These are phyloP conservation scores for Aspergillus ochraceus DNA, from an alignment of 2,329 filamentous ascomycete species.

Conservation along the genomic window DNA sequence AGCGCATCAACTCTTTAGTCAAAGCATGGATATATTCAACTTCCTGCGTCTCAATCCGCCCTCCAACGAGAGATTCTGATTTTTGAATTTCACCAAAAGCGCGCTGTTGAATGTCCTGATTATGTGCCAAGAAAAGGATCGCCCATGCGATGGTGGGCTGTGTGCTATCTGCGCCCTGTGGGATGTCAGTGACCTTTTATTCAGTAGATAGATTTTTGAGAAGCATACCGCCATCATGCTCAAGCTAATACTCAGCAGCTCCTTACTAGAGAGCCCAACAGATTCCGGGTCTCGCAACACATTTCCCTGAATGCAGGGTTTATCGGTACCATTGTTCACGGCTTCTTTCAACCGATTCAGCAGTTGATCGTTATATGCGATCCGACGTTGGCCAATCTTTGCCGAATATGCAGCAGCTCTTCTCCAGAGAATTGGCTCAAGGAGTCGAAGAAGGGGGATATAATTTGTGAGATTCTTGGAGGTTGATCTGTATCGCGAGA, in stretches of 20 bases:
- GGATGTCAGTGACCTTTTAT: background rate
- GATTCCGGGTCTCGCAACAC: background rate
- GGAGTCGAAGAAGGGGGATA: constrained; percentile 3
- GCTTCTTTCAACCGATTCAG: background rate
- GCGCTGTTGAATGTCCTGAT: background rate
- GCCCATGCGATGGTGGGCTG: constrained; percentile 2
- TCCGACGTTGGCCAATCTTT: background rate
- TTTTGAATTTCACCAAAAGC: background rate
- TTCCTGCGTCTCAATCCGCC: background rate
- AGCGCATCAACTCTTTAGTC: background rate
- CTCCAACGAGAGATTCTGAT: background rate
- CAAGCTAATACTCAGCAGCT: constrained; percentile 2
- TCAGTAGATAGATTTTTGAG: too few relatives aligned
- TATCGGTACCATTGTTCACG: background rate
- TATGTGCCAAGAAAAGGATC: background rate
- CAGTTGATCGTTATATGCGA: background rate
- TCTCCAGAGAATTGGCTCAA: background rate
- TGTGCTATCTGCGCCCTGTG: background rate
- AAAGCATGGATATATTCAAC: background rate
- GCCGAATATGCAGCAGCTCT: background rate
- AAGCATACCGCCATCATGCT: background rate
- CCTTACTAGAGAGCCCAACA: background rate
- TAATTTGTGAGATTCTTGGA: constrained; percentile 5
- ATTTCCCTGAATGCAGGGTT: constrained; percentile 2
- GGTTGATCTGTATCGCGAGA: background rate